Base-by-base conservation (phyloP, 202 grass and related monocot species). In the Elaeis oleifera region DNA sequence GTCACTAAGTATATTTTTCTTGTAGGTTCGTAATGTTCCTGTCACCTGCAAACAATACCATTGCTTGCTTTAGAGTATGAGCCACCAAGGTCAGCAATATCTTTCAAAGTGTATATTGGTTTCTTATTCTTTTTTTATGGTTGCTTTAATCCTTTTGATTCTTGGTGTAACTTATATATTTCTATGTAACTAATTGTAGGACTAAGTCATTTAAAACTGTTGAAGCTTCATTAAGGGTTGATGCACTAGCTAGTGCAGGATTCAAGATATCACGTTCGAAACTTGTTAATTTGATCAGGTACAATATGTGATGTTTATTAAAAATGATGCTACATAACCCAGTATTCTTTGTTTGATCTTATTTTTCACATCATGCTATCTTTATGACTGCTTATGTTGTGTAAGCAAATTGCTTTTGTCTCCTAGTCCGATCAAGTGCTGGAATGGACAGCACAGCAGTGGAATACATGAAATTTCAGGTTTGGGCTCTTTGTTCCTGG, bases 61-160 rank as follows among this genome's bases (percentile, higher is more conserved):
- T 84, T 99, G 83, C 94, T 99, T 66, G 82, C 85, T 77, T 71
- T 92, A 71, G 88, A 92, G 62, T 99, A 99, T 80, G 94, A 99
- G 67, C 88, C 88, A 32, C 88, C 94, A 74, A 92, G 80, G 94
- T 99, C 64, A 50, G 65, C 21, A 55, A 60, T 54, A 22, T 32
- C 58, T 72, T 44, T 54, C 27, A 20, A 66, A 9, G 48, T 54
- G 32, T 72, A 28, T 63, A 50, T 77, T 69, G 22, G 36, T 44
- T 14, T 39, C 64, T 15, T 63, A 67, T 50, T 62, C 71, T 59
- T 63, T 22, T 49, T 23, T 22, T 19, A 50, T 77, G 50, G 23
- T 58, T 85, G 56, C 26, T 51, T 16, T 56, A 71, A 26, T 73
- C 15, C 15, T 77, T 53, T 84, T 16, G 69, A 63, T 74, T 5